Evolutionary conservation across 2,329 filamentous ascomycete species (phyloP).

Genomic region (Aspergillus tamarii): DNA sequence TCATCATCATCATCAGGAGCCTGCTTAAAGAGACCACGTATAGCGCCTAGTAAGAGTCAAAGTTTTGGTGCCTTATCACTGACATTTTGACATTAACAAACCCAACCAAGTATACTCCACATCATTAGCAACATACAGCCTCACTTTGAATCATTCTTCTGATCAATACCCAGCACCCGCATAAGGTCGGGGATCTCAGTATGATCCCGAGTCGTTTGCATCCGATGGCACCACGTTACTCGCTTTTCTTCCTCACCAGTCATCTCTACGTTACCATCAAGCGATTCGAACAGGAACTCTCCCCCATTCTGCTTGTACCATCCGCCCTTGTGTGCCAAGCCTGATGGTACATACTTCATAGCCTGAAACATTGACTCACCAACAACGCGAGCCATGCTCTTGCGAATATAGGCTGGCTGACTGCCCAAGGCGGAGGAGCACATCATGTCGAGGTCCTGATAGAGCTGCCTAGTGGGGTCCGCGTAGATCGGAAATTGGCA

Average conservation of each 20-base stretch:
- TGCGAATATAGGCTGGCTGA: constrained; percentile 67
- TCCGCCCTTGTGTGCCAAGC: constrained; percentile 65
- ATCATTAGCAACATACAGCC: fast-evolving
- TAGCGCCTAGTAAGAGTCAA: not conserved
- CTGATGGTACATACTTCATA: constrained; percentile 60
- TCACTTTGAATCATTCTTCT: not conserved
- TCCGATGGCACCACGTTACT: constrained; percentile 79
- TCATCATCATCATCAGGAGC: too few relatives aligned
- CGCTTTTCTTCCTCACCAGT: constrained; percentile 23
- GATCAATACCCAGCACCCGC: not conserved
- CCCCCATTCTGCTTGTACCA: constrained; percentile 72
- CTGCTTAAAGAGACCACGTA: not conserved
- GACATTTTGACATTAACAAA: not conserved
- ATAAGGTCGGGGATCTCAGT: constrained; percentile 58
- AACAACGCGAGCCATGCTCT: constrained; percentile 50
- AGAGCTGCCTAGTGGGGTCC: constrained; percentile 70
- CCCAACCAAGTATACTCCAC: not conserved
- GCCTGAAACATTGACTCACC: constrained; percentile 60
- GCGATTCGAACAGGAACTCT: constrained; percentile 73
- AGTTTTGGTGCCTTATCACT: not conserved
- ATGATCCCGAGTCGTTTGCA: constrained; percentile 79
- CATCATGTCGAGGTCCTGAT: constrained; percentile 69
- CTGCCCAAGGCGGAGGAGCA: constrained; percentile 65
- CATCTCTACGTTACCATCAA: not conserved
- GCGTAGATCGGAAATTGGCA: constrained; percentile 76